Conservation (phyloP, 129 eudicot genomes). For the Calendula officinalis region DNA sequence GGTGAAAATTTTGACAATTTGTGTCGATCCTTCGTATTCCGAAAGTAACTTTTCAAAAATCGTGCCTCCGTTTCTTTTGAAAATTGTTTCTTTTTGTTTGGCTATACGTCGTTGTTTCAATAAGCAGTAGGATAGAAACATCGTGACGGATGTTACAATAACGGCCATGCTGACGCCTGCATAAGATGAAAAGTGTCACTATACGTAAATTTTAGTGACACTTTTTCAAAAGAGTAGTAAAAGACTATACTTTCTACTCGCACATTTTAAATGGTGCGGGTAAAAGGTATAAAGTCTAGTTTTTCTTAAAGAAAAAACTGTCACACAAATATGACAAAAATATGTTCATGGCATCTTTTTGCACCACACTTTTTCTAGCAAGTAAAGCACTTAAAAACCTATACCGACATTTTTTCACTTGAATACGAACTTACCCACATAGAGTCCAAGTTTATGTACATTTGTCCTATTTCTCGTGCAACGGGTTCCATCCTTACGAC, state of each 20-base stretch:
- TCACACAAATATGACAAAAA: neutral
- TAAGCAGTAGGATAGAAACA: slow-evolving; percentile 15
- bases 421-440: slow-evolving; percentile 12
- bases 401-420: too few species aligned
- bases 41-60: slow-evolving; percentile 30
- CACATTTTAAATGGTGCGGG: too few species aligned
- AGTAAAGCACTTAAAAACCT: too few species aligned
- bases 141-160: slow-evolving; percentile 12
- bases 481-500: slow-evolving; percentile 2
- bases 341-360: too few species aligned
- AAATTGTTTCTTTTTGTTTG: slow-evolving; percentile 22
- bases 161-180: slow-evolving; percentile 24
- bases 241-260: too few species aligned
- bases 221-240: too few species aligned
- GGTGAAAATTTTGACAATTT: slow-evolving; percentile 20
- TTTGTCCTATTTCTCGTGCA: slow-evolving; percentile 6
- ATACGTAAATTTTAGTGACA: too few species aligned
- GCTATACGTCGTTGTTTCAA: slow-evolving; percentile 22
- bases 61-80: slow-evolving; percentile 25
- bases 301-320: too few species aligned
- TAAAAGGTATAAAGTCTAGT: too few species aligned
- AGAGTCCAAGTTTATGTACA: slow-evolving; percentile 16
- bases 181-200: too few species aligned
- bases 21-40: slow-evolving; percentile 16
- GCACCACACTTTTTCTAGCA: too few species aligned